These are phyloP conservation scores for Chaetomium sp. DNA, from an alignment of 2,329 filamentous ascomycete genomes.

Conservation along the genomic window DNA sequence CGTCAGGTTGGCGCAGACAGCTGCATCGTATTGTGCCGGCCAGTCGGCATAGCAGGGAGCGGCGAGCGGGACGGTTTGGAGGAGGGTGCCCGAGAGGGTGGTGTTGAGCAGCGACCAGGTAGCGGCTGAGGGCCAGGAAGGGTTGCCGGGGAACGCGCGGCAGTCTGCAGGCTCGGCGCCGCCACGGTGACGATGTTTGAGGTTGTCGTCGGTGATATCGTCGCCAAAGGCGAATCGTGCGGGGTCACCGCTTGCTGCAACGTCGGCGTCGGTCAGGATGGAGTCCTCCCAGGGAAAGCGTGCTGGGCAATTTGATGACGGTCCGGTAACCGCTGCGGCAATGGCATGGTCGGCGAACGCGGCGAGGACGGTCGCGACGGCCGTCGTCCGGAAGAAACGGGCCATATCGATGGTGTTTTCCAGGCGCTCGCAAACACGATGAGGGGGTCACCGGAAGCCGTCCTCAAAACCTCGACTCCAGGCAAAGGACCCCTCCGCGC, in stretches of 20 bases:
- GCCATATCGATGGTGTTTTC: neutral
- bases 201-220: neutral
- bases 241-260: conserved; percentile 25
- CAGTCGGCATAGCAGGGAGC: conserved; percentile 30
- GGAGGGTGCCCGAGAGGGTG: conserved; percentile 26
- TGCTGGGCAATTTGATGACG: conserved; percentile 2
- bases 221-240: conserved; percentile 18
- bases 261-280: conserved; percentile 25
- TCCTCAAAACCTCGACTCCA: too few species aligned
- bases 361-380: conserved; percentile 6
- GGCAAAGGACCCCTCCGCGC: too few species aligned
- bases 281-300: conserved; percentile 20
- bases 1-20: conserved; percentile 27
- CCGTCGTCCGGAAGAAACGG: neutral
- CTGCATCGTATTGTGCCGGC: conserved; percentile 24
- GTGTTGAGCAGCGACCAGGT: conserved; percentile 25
- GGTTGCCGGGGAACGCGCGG: conserved; percentile 28
- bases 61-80: conserved; percentile 30
- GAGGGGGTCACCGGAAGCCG: too few species aligned
- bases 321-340: neutral
- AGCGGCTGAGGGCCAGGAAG: conserved; percentile 28
- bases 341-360: neutral
- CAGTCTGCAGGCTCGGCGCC: conserved; percentile 17
- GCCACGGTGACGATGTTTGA: neutral
- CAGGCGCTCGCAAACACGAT: too few species aligned